These are phyloP conservation scores for Sanghuangporus sanghuang DNA, from an alignment of 1,284 basidiomycete species.

Conservation along the genomic window DNA sequence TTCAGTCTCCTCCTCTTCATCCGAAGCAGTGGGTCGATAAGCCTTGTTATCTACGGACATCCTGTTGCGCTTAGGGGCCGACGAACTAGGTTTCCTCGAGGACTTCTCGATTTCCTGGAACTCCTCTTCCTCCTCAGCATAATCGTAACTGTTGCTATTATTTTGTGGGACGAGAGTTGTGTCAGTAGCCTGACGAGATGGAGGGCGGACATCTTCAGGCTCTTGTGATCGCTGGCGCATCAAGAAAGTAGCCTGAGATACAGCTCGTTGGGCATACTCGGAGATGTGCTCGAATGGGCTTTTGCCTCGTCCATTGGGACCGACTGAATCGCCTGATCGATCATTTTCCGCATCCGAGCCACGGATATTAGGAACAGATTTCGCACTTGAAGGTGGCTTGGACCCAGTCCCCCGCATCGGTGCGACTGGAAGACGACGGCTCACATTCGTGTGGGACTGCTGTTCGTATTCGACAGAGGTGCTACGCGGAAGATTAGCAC, in stretches of 20 bases:
- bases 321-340: slow-evolving; percentile 14
- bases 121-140: slow-evolving; percentile 66
- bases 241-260: slow-evolving; percentile 46
- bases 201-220: slow-evolving; percentile 26
- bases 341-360: slow-evolving; percentile 62
- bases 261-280: slow-evolving; percentile 45
- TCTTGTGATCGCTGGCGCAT: slow-evolving; percentile 54
- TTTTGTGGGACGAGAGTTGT: slow-evolving; percentile 28
- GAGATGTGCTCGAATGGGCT: slow-evolving; percentile 58
- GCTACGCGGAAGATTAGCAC: slow-evolving; percentile 53
- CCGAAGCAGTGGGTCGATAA: slow-evolving; percentile 61
- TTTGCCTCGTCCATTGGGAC: slow-evolving; percentile 41
- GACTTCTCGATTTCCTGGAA: slow-evolving; percentile 38
- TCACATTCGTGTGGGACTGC: slow-evolving; percentile 47
- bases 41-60: slow-evolving; percentile 76
- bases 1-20: slow-evolving; percentile 52
- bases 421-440: slow-evolving; percentile 52
- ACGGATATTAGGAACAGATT: slow-evolving; percentile 42
- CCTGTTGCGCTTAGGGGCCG: slow-evolving; percentile 45
- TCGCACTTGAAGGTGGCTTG: slow-evolving; percentile 41
- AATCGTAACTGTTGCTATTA: slow-evolving; percentile 67
- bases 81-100: slow-evolving; percentile 30
- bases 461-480: slow-evolving; percentile 76
- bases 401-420: slow-evolving; percentile 33
- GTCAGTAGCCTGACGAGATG: slow-evolving; percentile 25